Conservation (phyloP, 2,329 filamentous ascomycete species). For the Pyrenochaeta sp. region DNA sequence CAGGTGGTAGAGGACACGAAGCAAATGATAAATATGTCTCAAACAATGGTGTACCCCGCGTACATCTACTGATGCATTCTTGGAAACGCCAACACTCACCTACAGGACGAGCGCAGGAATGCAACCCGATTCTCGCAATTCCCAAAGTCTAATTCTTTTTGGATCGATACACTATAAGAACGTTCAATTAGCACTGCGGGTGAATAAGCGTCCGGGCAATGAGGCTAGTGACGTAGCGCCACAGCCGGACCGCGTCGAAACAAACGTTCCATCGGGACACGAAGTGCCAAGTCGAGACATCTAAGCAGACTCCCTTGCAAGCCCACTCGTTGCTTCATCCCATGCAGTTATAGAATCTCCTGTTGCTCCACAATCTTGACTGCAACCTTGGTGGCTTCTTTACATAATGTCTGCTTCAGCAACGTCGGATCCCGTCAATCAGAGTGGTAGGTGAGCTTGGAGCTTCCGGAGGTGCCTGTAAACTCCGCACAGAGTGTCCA, state of each 20-base stretch:
- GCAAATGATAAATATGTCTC: neutral
- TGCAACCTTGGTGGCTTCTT: too few relatives aligned
- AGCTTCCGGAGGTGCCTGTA: conserved; percentile 23
- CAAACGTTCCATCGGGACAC: conserved; percentile 44
- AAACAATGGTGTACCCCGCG: conserved; percentile 8
- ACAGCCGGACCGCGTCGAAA: conserved; percentile 32
- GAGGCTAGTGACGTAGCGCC: conserved; percentile 37
- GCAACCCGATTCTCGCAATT: neutral
- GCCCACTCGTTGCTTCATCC: conserved; percentile 8
- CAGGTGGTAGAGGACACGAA: neutral
- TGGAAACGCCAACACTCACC: neutral
- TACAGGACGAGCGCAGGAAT: neutral
- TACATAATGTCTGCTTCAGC: conserved; percentile 41
- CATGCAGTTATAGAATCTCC: neutral
- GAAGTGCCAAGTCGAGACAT: conserved; percentile 47
- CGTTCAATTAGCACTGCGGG: neutral
- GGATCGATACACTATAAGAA: too few relatives aligned
- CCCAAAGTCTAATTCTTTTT: too few relatives aligned
- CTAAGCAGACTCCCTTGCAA: conserved; percentile 32
- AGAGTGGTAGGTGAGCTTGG: conserved; percentile 46
- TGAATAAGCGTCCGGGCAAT: conserved; percentile 2
- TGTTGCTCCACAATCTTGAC: conserved; percentile 17
- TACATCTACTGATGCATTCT: neutral
- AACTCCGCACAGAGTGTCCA: conserved; percentile 14
- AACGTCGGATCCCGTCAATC: conserved; percentile 40